Base-by-base conservation (phyloP, 805 yeast species). In the Saccharomycopsis vini region DNA sequence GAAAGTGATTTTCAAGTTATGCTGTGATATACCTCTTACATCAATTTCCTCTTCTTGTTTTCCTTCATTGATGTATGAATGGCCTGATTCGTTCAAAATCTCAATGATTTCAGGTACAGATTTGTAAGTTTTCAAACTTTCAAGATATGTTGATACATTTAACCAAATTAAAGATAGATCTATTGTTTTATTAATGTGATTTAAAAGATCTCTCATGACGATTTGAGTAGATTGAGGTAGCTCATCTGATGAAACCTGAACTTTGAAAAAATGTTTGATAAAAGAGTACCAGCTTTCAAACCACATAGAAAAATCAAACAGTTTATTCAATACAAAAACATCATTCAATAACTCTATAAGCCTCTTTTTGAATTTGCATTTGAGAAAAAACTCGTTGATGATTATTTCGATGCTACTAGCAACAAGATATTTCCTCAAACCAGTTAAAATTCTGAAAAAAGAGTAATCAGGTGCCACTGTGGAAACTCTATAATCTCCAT, bases 1-100 rank as follows among this genome's bases (percentile, higher is more conserved):
- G 55, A 79, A 79, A 0, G 83, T 66, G 3, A 71, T 63, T 24
- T 60, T 52, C 1, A 75, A 59, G 35, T 63, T 64, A 9, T 16
- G 19, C 13, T 29, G 28, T 10, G 49, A 18, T 13, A 45, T 29
- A 5, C 46, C 45, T 21, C n/a, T 30, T 9, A 26, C 29, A 26
- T 26, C 12, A 26, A 7, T 26, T 9, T 7, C 12, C 7, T 7
- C 10, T 12, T 26, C 12, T 26, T 26, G 10, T 12, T 7, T 9
- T 26, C 12, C 29, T 9, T 26, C 29, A 26, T 7, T 26, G 29
- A 12, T 9, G 12, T 12, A 9, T 26, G 29, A 9, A 30, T 10
- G 18, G n/a, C 16, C 18, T 15, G n/a, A 30, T 9, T n/a, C 18
- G 5, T 30, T 30, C 9, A 30, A n/a, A 15, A 30, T 30, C n/a